Evolutionary conservation across 1,284 basidiomycete species (phyloP).

Genomic region (Leccinum cinnamomeum): DNA sequence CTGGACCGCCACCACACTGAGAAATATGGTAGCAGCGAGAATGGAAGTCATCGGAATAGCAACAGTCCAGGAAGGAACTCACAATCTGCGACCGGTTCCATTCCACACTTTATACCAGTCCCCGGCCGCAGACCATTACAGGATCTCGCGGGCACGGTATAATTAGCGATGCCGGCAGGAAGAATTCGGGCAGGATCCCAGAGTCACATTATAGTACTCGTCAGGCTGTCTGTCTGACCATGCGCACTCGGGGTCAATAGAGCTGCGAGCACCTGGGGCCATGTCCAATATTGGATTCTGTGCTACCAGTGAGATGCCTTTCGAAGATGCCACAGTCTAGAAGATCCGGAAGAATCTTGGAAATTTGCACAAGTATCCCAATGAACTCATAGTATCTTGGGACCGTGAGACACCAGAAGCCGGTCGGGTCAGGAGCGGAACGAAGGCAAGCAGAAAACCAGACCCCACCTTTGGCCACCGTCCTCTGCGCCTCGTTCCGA

Average conservation of each 20-base stretch:
- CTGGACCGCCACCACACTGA: slow-evolving; percentile 17
- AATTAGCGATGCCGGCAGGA: slow-evolving; percentile 9
- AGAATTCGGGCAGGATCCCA: neutral
- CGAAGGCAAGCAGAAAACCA: too few relatives aligned
- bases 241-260: neutral
- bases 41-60: slow-evolving; percentile 19
- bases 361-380: neutral
- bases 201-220: slow-evolving; percentile 13
- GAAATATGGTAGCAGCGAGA: slow-evolving; percentile 15
- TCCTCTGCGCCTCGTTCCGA: too few relatives aligned
- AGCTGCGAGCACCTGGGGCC: neutral
- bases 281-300: too few relatives aligned
- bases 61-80: neutral
- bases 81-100: neutral
- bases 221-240: neutral
- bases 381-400: slow-evolving; percentile 2
- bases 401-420: slow-evolving; percentile 1
- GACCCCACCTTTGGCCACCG: too few relatives aligned
- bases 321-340: neutral
- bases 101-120: neutral
- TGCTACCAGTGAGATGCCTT: neutral
- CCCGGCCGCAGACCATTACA: slow-evolving; percentile 1
- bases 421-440: too few relatives aligned
- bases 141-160: neutral
- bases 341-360: neutral